Percentiles rank a stretch among this genome's conserved stretches.
phyloP scores from a whole-genome alignment of 179 eudicot species.

The Corrigiola litoralis region DNA sequence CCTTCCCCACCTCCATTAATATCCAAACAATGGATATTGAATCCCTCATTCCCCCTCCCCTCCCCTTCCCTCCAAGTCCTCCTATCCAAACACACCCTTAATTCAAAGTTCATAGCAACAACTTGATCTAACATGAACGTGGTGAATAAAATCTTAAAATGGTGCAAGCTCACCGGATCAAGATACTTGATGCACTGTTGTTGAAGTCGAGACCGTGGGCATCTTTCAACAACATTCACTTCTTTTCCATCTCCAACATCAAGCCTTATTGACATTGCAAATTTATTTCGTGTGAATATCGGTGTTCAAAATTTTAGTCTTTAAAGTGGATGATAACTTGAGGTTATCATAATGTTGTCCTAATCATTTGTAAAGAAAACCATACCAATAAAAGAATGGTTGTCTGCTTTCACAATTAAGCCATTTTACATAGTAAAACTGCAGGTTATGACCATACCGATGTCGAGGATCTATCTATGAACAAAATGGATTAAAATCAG shows the following conservation, averaged over 20 bases:
- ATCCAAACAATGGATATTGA: no score
- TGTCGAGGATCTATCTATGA: constrained; percentile 88
- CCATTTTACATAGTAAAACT: constrained; percentile 71
- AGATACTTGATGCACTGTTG: constrained; percentile 92
- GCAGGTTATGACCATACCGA: constrained; percentile 91
- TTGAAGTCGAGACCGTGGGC: constrained; percentile 61
- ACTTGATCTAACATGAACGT: no score
- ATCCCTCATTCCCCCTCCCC: no score
- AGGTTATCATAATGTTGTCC: not conserved
- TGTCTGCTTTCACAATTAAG: constrained; percentile 70
- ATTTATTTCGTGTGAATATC: not conserved
- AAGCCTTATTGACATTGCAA: constrained; percentile 46
- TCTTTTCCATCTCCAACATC: constrained; percentile 88
- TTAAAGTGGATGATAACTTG: not conserved
- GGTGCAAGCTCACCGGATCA: constrained; percentile 70
- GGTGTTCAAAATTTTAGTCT: not conserved
- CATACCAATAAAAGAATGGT: constrained; percentile 94
- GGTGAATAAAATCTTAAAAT: no score
- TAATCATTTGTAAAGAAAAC: not conserved
- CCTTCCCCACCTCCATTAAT: no score
- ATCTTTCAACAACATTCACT: constrained; percentile 52
- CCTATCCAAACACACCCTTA: no score
- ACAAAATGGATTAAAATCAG: constrained; percentile 14
- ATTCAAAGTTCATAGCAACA: not conserved
- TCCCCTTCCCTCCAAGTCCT: no score